These are phyloP conservation scores for Coniferiporia sulphurascens DNA, from an alignment of 1,284 basidiomycete species.

Conservation along the genomic window DNA sequence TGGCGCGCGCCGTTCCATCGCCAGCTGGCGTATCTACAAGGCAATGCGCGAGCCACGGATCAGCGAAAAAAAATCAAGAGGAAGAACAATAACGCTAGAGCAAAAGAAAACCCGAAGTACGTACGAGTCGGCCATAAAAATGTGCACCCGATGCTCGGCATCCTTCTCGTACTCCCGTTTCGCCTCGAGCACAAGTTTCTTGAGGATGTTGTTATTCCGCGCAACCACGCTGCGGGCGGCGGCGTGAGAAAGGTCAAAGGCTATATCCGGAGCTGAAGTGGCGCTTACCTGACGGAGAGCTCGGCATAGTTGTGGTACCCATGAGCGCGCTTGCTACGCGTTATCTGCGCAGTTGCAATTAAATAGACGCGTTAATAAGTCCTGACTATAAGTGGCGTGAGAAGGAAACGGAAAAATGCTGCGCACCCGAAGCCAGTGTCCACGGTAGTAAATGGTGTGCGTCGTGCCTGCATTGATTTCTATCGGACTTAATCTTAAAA, in stretches of 20 bases:
- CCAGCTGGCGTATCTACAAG: constrained; percentile 65
- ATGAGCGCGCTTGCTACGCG: constrained; percentile 67
- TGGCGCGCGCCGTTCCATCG: constrained; percentile 82
- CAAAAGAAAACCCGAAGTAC: constrained; percentile 26
- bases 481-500: constrained; percentile 4
- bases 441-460: constrained; percentile 81
- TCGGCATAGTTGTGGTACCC: constrained; percentile 64
- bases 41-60: constrained; percentile 6
- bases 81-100: constrained; percentile 7
- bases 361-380: constrained; percentile 20
- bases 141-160: constrained; percentile 81
- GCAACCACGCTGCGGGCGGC: constrained; percentile 63
- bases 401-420: constrained; percentile 17
- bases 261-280: constrained; percentile 19
- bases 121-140: constrained; percentile 82
- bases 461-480: constrained; percentile 55
- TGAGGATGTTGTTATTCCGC: constrained; percentile 78
- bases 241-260: constrained; percentile 21
- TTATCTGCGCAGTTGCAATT: constrained; percentile 50
- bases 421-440: constrained; percentile 77
- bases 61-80: constrained; percentile 10
- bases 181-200: constrained; percentile 77
- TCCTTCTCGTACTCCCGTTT: constrained; percentile 84
- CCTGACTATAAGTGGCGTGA: constrained; percentile 5
- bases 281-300: constrained; percentile 69